Evolutionary conservation across 2,329 filamentous ascomycete genomes (phyloP), one percentile per base, ranked within the genome.

Genomic region (Fonsecaea pedrosoi): DNA sequence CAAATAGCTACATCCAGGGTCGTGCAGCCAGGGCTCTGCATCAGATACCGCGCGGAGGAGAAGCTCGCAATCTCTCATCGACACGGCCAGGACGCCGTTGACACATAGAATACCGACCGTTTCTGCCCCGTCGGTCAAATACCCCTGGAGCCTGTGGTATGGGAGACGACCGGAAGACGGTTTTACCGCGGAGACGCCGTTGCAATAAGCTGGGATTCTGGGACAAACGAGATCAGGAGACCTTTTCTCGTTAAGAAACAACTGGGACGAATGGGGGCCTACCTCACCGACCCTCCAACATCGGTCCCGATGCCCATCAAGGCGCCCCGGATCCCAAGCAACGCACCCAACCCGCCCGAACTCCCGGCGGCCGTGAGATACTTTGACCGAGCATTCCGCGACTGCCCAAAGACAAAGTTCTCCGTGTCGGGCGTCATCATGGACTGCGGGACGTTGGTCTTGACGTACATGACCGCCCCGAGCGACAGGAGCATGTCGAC

Each of bases 361-460:
- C 73, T 75, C 1, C 78, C 78, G 8, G 78, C 78, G 2, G 76
- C 70, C 0, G 73, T 74, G 2, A 78, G 53, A 12, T 55, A 18
- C 30, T 34, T 38, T 30, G 54, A 38, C 35, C 54, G 35, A 10
- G 32, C 35, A 35, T 38, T 55, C 3, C 32, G 35, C 35, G 30
- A 55, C 12, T 55, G 54, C 54, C 54, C 54, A 18, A 55, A 55
- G 3, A 38, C 35, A 12, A 35, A 38, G 30, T 55, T 55, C 32
- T 35, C 54, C 9, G 54, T 55, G 32, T 80, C 78, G 18, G 71
- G 71, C 1, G 74, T 74, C 81, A 84, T 82, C 70, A 86, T 78
- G 0, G 82, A 84, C 65, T 84, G 82, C 2, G 85, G 83, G 1
- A 86, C 74, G 65, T 85, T 86, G 8, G 84, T 86, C 73, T 86